Base-by-base conservation (phyloP, 2,329 filamentous ascomycete genomes). In the Macroventuria anomochaeta region DNA sequence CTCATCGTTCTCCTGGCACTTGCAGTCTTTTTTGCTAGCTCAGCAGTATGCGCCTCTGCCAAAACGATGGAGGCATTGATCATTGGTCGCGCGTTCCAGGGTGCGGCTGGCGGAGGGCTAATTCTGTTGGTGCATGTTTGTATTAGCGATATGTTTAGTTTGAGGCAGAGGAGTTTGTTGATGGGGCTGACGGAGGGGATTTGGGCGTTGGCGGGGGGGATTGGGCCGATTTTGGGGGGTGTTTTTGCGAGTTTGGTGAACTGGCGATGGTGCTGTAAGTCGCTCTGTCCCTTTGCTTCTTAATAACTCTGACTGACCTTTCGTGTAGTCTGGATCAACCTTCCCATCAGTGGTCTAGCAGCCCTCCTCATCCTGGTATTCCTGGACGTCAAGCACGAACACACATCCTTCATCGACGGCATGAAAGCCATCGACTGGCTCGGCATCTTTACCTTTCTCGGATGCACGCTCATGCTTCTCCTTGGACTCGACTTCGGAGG, bases 61-160 rank as follows among this genome's bases (percentile, higher is more conserved):
- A 78, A 77, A 50, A 85, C 77, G 41, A 83, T 88, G 64, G 76
- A 80, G 36, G 84, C 86, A 76, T 76, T 88, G 26, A 81, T 89
- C 41, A 79, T 80, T 5, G 85, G 83, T 11, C 76, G 86, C 55
- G 81, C 82, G 0, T 78, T 88, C 34, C 86, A 88, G 65, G 86
- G 86, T 61, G 75, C 82, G n/a, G 86, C 84, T 3, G 83, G 82
- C 33, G 86, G 86, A 39, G 86, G 86, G 0, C 74, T 88, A 32
- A 80, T 88, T 46, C 78, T 83, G 33, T 68, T 88, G 50, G 82
- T 85, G 47, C 85, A 86, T 68, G 87, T 88, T 53, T 81, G 79
- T 54, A 85, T 89, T 46, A 80, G 80, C 15, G 86, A 88, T 71
- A 64, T 88, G 46, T 88, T 88, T 71, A 84, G 81, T 39, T 77